Base-by-base conservation (phyloP, 2,329 filamentous ascomycete species). In the Chaetothyriales sp. region DNA sequence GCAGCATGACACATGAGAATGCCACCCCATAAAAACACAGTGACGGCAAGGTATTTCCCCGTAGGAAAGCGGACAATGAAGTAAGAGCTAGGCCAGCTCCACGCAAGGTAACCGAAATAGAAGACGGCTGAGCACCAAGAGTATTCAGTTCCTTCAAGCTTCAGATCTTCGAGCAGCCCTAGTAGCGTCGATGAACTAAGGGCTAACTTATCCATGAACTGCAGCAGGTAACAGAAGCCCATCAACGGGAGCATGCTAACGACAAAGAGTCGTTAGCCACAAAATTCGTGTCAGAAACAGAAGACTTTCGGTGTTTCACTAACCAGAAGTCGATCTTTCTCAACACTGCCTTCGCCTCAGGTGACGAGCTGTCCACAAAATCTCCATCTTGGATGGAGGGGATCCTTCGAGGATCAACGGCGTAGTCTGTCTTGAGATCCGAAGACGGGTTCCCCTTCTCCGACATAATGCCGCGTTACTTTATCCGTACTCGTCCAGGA, bases 1-100 rank as follows among this genome's bases (percentile, higher is more conserved):
- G 62, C 64, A 1, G 63, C 64, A 53, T 66, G 64, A 47, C 62
- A 65, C 62, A 66, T 63, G 4, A 67, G 46, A 18, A 64, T 48
- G 3, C 60, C 63, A 48, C 65, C 65, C 65, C 65, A 67, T 10
- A 64, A 5, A n/a, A 63, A 59, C 13, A 65, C 62, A 18, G 59
- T 59, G 1, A 54, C 10, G 19, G 54, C 59, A 13, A 57, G 19
- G 52, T 69, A 64, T 48, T 63, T 64, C 1, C 57, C 63, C 0
- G 54, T 51, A 1, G 63, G 63, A 5, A 64, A 56, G 28, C 58
- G 55, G 15, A 61, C 58, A 45, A 63, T 61, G 6, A 64, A 46
- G 8, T 61, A 55, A 0, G 57, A 61, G 20, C 57, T 63, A 2
- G 62, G 63, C 50, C 59, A 63, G 43, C 57, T 58, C 62, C 62